A percentile compares a stretch with the other conserved stretches of the same genome.
Conservation (phyloP, 2,329 filamentous ascomycete genomes). For the Penicillium italicum region DNA sequence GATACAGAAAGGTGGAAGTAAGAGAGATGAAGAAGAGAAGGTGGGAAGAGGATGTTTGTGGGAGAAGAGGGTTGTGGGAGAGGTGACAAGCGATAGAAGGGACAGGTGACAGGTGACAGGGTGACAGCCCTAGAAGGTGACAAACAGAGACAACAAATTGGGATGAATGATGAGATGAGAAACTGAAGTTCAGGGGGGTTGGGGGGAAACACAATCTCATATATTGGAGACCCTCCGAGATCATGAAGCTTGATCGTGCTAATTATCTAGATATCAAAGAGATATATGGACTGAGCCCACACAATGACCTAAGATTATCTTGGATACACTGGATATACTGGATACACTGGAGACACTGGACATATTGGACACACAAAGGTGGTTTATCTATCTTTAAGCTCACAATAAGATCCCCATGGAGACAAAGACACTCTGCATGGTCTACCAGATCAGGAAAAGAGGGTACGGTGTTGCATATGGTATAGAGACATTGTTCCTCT, state of each 20-base stretch:
- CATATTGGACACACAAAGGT: background rate
- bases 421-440: background rate
- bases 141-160: background rate
- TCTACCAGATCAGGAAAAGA: background rate
- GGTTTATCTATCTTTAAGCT: background rate
- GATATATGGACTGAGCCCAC: background rate
- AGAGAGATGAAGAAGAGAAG: conserved; percentile 8
- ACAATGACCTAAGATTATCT: background rate
- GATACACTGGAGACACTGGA: background rate
- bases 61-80: background rate
- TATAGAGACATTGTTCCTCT: background rate
- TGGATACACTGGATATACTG: background rate
- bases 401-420: background rate
- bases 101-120: background rate
- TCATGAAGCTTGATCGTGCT: background rate
- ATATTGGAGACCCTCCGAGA: background rate
- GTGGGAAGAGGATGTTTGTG: conserved; percentile 2
- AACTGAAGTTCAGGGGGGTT: background rate
- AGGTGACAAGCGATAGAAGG: background rate
- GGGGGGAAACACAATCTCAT: background rate
- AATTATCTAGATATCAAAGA: background rate
- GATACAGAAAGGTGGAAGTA: conserved; percentile 4
- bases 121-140: background rate
- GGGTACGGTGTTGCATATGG: background rate
- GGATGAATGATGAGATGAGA: background rate